phyloP scores from a whole-genome alignment of 371 early-diverging fungal species.

The Mucor circinelloides region DNA sequence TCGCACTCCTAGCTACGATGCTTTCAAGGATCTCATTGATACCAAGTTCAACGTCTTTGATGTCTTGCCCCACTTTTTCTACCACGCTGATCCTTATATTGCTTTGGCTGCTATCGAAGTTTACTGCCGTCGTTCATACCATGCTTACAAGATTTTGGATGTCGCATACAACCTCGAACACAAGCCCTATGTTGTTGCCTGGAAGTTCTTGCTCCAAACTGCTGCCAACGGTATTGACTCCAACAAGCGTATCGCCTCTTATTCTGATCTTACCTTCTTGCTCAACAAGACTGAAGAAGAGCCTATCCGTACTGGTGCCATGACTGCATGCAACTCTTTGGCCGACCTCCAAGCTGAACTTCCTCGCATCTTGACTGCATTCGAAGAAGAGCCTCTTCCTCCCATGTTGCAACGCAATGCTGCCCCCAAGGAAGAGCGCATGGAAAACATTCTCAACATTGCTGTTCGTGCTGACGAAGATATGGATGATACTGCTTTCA shows the following conservation, averaged over 20 bases:
- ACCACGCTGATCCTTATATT: slow-evolving; percentile 77
- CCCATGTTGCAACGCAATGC: slow-evolving; percentile 34
- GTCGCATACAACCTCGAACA: slow-evolving; percentile 77
- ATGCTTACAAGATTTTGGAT: slow-evolving; percentile 90
- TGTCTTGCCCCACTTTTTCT: slow-evolving; percentile 93
- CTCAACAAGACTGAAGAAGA: slow-evolving; percentile 66
- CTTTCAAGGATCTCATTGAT: slow-evolving; percentile 87
- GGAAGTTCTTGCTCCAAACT: slow-evolving; percentile 80
- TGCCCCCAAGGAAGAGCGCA: slow-evolving; percentile 32
- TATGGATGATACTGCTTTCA: slow-evolving; percentile 69
- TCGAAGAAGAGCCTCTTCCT: slow-evolving; percentile 50
- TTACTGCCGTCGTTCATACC: slow-evolving; percentile 95
- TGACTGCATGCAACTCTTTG: slow-evolving; percentile 62
- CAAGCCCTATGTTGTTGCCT: slow-evolving; percentile 73
- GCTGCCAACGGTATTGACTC: slow-evolving; percentile 47
- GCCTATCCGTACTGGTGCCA: slow-evolving; percentile 72
- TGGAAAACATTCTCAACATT: slow-evolving; percentile 84
- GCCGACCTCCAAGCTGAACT: slow-evolving; percentile 56
- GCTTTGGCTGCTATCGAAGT: slow-evolving; percentile 92
- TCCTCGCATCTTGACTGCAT: slow-evolving; percentile 57
- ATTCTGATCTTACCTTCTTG: slow-evolving; percentile 73
- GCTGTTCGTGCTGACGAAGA: slow-evolving; percentile 63
- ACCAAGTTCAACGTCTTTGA: slow-evolving; percentile 96
- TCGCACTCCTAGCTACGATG: slow-evolving; percentile 79
- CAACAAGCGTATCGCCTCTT: slow-evolving; percentile 73